Conservation (phyloP, 1,284 basidiomycete genomes). For the Apiotrichum sp. region DNA sequence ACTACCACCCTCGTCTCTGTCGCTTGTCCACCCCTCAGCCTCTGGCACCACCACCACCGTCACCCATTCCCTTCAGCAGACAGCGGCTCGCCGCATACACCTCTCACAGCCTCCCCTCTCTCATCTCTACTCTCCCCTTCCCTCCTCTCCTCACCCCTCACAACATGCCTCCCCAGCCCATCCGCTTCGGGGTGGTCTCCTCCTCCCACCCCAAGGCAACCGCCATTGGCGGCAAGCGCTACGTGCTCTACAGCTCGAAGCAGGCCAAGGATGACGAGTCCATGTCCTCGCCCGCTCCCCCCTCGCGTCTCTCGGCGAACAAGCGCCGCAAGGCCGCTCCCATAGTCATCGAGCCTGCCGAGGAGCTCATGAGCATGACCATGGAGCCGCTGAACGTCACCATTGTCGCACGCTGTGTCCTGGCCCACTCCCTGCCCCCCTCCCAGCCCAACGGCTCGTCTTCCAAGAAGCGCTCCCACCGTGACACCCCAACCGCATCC, state of each 20-base stretch:
- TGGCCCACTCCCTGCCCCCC: conserved; percentile 10
- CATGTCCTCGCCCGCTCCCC: not conserved
- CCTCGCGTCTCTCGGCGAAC: conserved; percentile 9
- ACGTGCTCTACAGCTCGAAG: not conserved
- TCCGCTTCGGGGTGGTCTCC: not conserved
- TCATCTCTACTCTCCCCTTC: no score
- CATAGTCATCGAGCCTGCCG: conserved; percentile 1
- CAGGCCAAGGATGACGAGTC: no score
- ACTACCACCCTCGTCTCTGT: no score
- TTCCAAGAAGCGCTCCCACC: conserved; percentile 10
- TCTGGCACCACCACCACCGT: not conserved
- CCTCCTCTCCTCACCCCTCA: no score
- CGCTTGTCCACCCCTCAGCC: not conserved
- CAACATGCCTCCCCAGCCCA: not conserved
- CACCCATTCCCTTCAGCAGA: no score
- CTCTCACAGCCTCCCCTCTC: no score
- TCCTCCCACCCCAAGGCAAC: not conserved
- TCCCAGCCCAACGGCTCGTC: conserved; percentile 1
- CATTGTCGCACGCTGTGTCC: conserved; percentile 30
- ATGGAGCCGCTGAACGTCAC: conserved; percentile 27
- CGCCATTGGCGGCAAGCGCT: not conserved
- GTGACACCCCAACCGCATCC: conserved; percentile 15
- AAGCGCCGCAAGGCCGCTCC: conserved; percentile 10
- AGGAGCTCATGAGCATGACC: conserved; percentile 11
- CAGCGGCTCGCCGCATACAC: no score